Evolutionary conservation across 2,329 filamentous ascomycete species (phyloP).

Genomic region (Ophiostoma fasciatum): DNA sequence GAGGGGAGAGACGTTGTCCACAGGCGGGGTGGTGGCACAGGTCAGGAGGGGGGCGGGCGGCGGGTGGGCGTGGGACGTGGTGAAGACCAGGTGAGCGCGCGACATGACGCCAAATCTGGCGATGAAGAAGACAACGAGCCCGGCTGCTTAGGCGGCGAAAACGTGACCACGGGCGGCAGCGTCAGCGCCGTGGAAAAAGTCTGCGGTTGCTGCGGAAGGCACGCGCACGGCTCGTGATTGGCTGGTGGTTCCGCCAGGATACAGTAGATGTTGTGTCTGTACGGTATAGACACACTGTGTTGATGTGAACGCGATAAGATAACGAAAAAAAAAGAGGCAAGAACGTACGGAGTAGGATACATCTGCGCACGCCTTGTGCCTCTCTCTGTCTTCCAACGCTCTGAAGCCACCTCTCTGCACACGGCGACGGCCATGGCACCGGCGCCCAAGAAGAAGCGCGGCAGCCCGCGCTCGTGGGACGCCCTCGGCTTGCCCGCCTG

Average conservation of each 20-base stretch:
- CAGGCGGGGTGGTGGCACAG: neutral
- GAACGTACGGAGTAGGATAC: no score
- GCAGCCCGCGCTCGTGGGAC: conserved; percentile 46
- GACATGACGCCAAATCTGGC: conserved; percentile 7
- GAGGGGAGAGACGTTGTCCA: neutral
- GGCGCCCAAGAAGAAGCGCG: conserved; percentile 17
- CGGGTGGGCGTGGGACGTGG: conserved; percentile 1
- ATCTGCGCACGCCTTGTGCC: no score
- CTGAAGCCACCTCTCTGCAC: neutral
- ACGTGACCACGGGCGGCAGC: no score
- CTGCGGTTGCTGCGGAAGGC: conserved; percentile 7
- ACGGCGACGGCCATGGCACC: conserved; percentile 15
- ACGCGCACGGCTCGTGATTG: conserved; percentile 16
- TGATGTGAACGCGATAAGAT: conserved; percentile 6
- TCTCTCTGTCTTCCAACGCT: neutral
- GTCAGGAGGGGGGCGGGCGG: neutral
- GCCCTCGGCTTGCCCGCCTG: conserved; percentile 60
- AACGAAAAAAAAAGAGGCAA: conserved; percentile 6
- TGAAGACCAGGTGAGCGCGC: conserved; percentile 4
- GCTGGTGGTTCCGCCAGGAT: neutral
- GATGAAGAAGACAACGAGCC: conserved; percentile 1
- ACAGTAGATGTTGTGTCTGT: no score
- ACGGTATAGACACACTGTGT: neutral
- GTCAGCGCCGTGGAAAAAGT: no score
- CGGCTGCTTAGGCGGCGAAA: conserved; percentile 3